Base-by-base conservation (phyloP, 805 yeast species). In the Suhomyces pyralidae region DNA sequence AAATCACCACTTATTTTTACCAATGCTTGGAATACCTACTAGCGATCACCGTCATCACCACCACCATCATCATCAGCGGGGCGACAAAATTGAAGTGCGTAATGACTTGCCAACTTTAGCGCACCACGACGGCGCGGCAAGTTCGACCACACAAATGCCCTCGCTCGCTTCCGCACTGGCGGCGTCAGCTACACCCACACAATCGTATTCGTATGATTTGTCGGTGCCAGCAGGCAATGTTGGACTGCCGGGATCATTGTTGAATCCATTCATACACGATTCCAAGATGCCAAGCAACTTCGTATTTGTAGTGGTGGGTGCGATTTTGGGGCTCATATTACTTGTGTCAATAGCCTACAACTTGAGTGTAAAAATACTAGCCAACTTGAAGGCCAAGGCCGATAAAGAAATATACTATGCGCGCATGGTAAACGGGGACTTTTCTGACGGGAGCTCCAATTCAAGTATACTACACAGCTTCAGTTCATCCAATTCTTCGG, bases 271-370 rank as follows among this genome's bases (percentile, higher is more conserved):
- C 52, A 61, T 76, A 8, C 49, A 52, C 7, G 48, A 50, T 19
- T 50, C 67, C 5, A 42, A 54, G 7, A 58, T 69, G 43, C 69
- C 74, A 1, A 60, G 64, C 15, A 74, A 76, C 20, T 60, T 79
- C 12, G 74, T 79, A 19, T 79, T 79, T 61, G 74, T 79, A 32
- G 63, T 74, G 3, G 64, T 75, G 6, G 82, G 80, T 5, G 65
- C 69, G 0, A 58, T 74, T 7, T 47, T 77, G 19, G 65, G 59
- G 3, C 50, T 60, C 7, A 45, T 55, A 3, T 53, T 67, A 1
- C 20, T 69, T 7, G 51, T 61, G 2, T 47, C 64, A 6, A 28
- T 64, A 10, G 40, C 57, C 4, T 63, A 59, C 48, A 57, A 69
- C 40, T 46, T 69, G 24, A 58, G 62, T 26, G 46, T 59, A 6